Conservation (phyloP, 73 alveolate genomes). For the Stentor roeselii region DNA sequence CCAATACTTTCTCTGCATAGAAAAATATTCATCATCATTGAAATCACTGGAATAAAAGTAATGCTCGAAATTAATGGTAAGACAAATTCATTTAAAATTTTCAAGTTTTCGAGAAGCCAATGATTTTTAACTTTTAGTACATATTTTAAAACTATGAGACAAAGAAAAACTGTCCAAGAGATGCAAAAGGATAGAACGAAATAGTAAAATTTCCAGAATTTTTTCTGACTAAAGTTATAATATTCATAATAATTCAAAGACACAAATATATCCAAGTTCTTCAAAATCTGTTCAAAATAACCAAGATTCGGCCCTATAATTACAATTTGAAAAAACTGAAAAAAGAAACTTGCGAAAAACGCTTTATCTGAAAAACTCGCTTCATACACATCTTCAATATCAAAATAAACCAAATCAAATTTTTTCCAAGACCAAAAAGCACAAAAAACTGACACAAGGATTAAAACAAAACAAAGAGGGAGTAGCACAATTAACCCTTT, state of each 20-base stretch:
- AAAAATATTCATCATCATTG: neutral
- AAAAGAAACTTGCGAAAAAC: neutral
- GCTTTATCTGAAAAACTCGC: neutral
- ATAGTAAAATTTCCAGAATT: neutral
- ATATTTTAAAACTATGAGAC: neutral
- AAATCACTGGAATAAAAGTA: neutral
- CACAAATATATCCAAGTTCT: too few relatives aligned
- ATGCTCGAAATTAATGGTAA: neutral
- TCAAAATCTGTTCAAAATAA: neutral
- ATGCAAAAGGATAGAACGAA: neutral
- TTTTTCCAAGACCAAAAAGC: neutral
- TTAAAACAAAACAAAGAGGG: too few relatives aligned
- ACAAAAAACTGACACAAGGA: neutral
- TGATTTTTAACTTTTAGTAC: neutral
- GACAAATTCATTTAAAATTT: neutral
- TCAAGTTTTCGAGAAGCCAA: neutral
- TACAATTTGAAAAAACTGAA: neutral
- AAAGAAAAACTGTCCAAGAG: neutral
- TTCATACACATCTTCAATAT: too few relatives aligned
- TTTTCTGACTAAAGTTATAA: neutral
- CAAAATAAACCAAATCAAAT: neutral
- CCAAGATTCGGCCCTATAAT: neutral
- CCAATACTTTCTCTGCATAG: neutral
- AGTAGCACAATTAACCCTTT: neutral
- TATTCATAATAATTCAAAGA: neutral